A percentile compares a stretch with the other conserved stretches of the same genome.
phyloP scores from a whole-genome alignment of 345 rosid genomes.

The Syzygium aromaticum region DNA sequence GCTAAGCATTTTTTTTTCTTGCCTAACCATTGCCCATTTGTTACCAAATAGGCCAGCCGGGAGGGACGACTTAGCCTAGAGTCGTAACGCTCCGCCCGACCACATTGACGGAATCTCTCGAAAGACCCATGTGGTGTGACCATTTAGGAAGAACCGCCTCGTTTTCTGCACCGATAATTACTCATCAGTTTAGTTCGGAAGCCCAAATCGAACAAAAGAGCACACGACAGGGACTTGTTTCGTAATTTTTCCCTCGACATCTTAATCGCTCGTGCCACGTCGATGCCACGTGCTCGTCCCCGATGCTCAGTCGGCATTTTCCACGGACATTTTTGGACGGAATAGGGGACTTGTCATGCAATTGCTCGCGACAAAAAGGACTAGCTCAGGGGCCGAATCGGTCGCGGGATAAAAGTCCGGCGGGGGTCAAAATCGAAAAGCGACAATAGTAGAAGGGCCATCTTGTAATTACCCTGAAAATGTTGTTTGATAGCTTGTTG shows the following conservation, averaged over 20 bases:
- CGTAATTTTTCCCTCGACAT: not conserved
- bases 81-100: no score
- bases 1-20: no score
- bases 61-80: no score
- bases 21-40: no score
- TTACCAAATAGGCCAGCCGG: no score
- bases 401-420: not conserved
- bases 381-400: not conserved
- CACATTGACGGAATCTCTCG: not conserved
- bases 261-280: not conserved
- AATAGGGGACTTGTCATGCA: fast-evolving
- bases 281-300: fast-evolving
- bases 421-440: not conserved
- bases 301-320: not conserved
- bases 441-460: not conserved
- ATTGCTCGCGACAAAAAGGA: not conserved
- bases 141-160: not conserved
- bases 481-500: not conserved
- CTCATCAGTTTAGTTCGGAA: not conserved
- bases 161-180: not conserved
- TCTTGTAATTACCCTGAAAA: not conserved
- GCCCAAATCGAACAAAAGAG: not conserved
- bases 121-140: not conserved
- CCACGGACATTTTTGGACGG: not conserved
- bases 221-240: not conserved